These are phyloP conservation scores for Begonia loranthoides DNA, from an alignment of 306 rosid species.

Conservation along the genomic window DNA sequence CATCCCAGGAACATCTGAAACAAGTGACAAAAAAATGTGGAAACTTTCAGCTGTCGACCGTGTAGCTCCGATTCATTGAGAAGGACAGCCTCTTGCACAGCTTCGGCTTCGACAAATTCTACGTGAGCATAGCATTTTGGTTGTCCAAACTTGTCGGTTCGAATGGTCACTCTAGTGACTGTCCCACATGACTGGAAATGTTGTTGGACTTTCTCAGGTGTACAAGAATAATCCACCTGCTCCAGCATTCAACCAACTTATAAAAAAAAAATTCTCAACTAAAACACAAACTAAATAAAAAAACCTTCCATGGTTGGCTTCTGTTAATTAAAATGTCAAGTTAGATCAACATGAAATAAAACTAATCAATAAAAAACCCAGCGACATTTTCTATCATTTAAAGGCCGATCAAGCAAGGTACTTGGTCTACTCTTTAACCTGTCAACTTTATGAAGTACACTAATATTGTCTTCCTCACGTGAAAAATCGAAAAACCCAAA, in stretches of 20 bases:
- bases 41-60: slow-evolving; percentile 76
- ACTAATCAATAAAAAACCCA: not conserved
- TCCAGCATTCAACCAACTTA: slow-evolving; percentile 3
- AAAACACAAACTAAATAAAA: not conserved
- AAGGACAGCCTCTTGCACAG: slow-evolving; percentile 66
- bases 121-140: slow-evolving; percentile 88
- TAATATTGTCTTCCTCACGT: too few relatives aligned
- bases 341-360: not conserved
- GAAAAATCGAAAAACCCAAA: too few relatives aligned
- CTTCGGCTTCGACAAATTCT: slow-evolving; percentile 62
- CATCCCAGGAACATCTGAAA: slow-evolving; percentile 61
- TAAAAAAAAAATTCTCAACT: not conserved
- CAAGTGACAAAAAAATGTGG: too few relatives aligned
- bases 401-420: too few relatives aligned
- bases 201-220: slow-evolving; percentile 86
- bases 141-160: slow-evolving; percentile 77
- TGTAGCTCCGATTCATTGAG: slow-evolving; percentile 75
- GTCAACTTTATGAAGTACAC: too few relatives aligned
- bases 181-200: too few relatives aligned
- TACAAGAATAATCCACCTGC: slow-evolving; percentile 73
- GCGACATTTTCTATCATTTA: not conserved
- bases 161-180: too few relatives aligned
- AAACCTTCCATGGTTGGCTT: too few relatives aligned
- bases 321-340: not conserved
- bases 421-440: too few relatives aligned